phyloP scores from a whole-genome alignment of 208 protist species.

The Leishmania gerbilli region DNA sequence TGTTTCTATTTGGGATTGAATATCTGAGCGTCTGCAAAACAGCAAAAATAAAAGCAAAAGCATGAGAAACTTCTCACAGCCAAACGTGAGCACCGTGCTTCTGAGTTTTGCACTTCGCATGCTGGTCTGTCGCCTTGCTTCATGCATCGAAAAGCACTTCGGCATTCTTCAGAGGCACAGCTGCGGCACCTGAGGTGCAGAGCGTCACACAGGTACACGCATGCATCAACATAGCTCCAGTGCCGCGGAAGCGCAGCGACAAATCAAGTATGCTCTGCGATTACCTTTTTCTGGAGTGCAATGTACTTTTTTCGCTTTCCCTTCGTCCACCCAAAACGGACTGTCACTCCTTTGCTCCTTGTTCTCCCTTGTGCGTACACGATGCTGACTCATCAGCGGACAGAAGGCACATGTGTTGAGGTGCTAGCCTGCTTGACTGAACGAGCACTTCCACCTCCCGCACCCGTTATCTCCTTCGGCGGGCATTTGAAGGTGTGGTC shows the following conservation, averaged over 20 bases:
- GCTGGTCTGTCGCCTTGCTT: background rate
- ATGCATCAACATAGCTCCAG: background rate
- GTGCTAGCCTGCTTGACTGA: background rate
- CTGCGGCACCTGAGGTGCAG: background rate
- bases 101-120: background rate
- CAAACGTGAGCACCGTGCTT: background rate
- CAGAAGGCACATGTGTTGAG: background rate
- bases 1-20: background rate
- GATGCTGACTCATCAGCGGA: background rate
- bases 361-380: background rate
- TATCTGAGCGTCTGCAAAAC: background rate
- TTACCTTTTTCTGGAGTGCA: background rate
- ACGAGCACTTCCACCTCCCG: background rate
- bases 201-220: background rate
- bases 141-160: background rate
- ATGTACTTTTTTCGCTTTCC: background rate
- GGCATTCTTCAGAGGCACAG: background rate
- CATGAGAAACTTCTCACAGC: too few relatives aligned
- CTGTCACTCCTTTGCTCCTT: background rate
- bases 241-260: background rate
- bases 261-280: background rate
- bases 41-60: background rate
- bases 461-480: background rate
- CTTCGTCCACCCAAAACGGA: background rate
- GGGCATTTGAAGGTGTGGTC: background rate